phyloP scores from a whole-genome alignment of 2,329 filamentous ascomycete genomes.

The Claviceps spartinae region DNA sequence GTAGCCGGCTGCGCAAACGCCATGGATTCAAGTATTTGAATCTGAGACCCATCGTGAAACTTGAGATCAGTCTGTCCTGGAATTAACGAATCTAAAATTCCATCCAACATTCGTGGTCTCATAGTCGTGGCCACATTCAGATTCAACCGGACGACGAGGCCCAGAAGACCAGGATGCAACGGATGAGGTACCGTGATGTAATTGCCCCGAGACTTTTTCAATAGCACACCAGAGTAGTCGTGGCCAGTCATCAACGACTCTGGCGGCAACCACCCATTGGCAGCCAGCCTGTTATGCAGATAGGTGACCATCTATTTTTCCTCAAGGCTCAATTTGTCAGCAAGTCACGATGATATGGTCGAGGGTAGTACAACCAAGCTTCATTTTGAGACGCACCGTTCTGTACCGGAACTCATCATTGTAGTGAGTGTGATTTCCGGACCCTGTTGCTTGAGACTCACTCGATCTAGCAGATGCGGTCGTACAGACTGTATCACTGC shows the following conservation, averaged over 20 bases:
- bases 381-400: constrained; percentile 11
- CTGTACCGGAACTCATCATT: constrained; percentile 18
- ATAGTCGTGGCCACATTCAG: constrained; percentile 34
- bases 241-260: constrained; percentile 7
- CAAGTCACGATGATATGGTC: not conserved
- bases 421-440: constrained; percentile 7
- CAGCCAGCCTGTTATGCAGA: constrained; percentile 15
- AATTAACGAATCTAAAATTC: constrained; percentile 27
- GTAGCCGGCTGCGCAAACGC: constrained; percentile 22
- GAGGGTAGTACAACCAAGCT: not conserved
- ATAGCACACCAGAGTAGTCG: constrained; percentile 21
- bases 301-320: constrained; percentile 18
- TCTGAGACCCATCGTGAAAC: constrained; percentile 26
- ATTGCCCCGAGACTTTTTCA: constrained; percentile 24
- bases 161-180: constrained; percentile 23
- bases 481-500: constrained; percentile 4
- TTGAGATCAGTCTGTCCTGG: constrained; percentile 28
- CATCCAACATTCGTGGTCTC: constrained; percentile 31
- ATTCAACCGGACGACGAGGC: constrained; percentile 30
- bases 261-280: constrained; percentile 17
- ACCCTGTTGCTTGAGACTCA: not conserved
- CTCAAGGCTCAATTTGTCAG: not conserved
- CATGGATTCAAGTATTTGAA: constrained; percentile 32
- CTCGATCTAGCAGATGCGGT: constrained; percentile 1
- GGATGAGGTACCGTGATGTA: constrained; percentile 28